Conservation (phyloP, 192 early-diverging fungal genomes). For the Jimgerdemannia lactiflua region DNA sequence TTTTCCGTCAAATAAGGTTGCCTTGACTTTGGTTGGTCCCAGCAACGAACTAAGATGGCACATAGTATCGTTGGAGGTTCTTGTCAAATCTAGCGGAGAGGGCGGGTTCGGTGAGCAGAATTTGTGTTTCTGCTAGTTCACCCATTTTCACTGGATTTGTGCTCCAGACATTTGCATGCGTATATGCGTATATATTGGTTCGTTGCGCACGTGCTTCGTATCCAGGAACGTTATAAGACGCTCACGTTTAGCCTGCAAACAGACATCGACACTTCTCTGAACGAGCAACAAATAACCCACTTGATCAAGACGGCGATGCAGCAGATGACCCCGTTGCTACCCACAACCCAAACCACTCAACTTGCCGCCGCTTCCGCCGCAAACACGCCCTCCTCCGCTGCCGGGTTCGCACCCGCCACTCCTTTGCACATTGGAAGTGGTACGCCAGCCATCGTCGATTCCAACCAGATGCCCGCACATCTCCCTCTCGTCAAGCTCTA, state of each 20-base stretch:
- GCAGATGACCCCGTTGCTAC: slow-evolving; percentile 31
- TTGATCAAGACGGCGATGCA: slow-evolving; percentile 44
- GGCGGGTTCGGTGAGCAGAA: slow-evolving; percentile 31
- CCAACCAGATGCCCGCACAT: slow-evolving; percentile 19
- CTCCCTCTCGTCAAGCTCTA: slow-evolving; percentile 71
- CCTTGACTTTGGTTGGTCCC: slow-evolving; percentile 67
- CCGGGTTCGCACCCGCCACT: no score
- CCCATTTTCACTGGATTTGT: no score
- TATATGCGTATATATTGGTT: no score
- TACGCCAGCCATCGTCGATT: slow-evolving; percentile 4
- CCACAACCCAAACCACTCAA: background rate
- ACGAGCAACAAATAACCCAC: slow-evolving; percentile 46
- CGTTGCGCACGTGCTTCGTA: no score
- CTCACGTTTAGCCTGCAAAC: background rate
- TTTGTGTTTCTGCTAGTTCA: no score
- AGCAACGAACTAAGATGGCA: slow-evolving; percentile 61
- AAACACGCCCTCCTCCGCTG: no score
- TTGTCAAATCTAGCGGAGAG: slow-evolving; percentile 52
- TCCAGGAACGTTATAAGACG: background rate
- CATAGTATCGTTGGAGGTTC: slow-evolving; percentile 64
- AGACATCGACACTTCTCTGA: slow-evolving; percentile 52
- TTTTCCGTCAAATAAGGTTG: slow-evolving; percentile 24
- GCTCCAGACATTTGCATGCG: no score
- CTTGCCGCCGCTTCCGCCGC: no score
- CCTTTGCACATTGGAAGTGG: slow-evolving; percentile 5